Percentiles rank a stretch among this genome's conserved stretches.
phyloP scores from a whole-genome alignment of 352 stramenopile genomes.

The Aphanomyces stellatus region DNA sequence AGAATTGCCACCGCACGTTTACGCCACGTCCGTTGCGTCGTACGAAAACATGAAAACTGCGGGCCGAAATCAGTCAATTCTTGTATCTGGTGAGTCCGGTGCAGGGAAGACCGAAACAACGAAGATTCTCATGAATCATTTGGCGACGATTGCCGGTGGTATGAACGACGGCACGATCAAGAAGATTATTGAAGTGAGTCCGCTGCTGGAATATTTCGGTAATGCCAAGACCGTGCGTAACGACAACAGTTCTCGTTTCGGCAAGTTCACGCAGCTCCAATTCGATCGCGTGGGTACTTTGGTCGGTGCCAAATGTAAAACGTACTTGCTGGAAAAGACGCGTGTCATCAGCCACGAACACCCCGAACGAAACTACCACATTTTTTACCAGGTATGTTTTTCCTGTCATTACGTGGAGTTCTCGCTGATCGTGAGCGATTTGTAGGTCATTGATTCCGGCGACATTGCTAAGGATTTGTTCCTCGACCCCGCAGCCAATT shows the following conservation, averaged over 20 bases:
- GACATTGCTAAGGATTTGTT: slow-evolving; percentile 37
- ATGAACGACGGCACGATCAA: slow-evolving; percentile 92
- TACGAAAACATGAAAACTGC: slow-evolving; percentile 69
- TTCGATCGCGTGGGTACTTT: slow-evolving; percentile 82
- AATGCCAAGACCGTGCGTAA: slow-evolving; percentile 98
- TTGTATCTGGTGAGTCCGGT: slow-evolving; percentile 81
- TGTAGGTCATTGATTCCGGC: too few species aligned
- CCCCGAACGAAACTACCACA: slow-evolving; percentile 94
- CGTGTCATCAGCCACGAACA: slow-evolving; percentile 91
- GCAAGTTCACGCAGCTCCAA: slow-evolving; percentile 95
- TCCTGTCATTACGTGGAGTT: too few species aligned
- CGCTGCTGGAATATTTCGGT: slow-evolving; percentile 97
- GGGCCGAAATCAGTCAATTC: slow-evolving; percentile 73
- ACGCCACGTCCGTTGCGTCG: slow-evolving; percentile 62
- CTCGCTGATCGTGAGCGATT: too few species aligned
- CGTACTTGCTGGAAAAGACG: slow-evolving; percentile 96
- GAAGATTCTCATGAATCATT: slow-evolving; percentile 88
- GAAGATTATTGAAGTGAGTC: slow-evolving; percentile 96
- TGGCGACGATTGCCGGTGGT: slow-evolving; percentile 66
- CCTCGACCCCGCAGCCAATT: slow-evolving; percentile 40
- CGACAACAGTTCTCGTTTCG: slow-evolving; percentile 95
- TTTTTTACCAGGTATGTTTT: slow-evolving; percentile 90
- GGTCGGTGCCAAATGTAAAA: slow-evolving; percentile 90
- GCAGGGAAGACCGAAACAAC: slow-evolving; percentile 93
- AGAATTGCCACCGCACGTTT: slow-evolving; percentile 72